Evolutionary conservation across 345 rosid genomes (phyloP).

Genomic region (Aethionema arabicum): DNA sequence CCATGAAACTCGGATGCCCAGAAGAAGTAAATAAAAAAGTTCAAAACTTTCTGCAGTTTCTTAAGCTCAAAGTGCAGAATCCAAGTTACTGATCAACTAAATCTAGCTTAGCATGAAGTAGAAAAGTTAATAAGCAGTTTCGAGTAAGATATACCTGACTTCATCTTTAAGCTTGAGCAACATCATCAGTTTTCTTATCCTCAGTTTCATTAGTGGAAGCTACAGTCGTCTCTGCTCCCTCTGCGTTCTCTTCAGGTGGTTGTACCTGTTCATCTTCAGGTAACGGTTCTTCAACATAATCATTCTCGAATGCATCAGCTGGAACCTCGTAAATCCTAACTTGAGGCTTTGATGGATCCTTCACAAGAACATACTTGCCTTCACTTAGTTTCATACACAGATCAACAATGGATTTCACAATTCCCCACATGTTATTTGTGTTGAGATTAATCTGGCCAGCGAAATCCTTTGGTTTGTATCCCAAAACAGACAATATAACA

Average conservation of each 20-base stretch:
- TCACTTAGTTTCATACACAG: slow-evolving; percentile 90
- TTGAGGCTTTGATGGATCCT: slow-evolving; percentile 93
- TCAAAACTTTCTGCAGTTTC: neutral
- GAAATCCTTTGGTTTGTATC: slow-evolving; percentile 88
- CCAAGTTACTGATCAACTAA: too few relatives aligned
- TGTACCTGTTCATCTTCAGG: slow-evolving; percentile 88
- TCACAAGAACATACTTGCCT: slow-evolving; percentile 90
- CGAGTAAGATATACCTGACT: slow-evolving; percentile 2
- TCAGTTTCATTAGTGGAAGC: slow-evolving; percentile 47
- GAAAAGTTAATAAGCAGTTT: neutral
- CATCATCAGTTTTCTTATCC: slow-evolving; percentile 47
- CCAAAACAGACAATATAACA: slow-evolving; percentile 82
- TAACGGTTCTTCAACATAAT: slow-evolving; percentile 90
- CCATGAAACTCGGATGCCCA: too few relatives aligned
- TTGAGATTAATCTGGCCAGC: slow-evolving; percentile 89
- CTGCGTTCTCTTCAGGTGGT: slow-evolving; percentile 65
- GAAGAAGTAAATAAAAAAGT: neutral
- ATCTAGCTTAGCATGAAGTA: neutral
- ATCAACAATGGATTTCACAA: slow-evolving; percentile 89
- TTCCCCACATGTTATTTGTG: slow-evolving; percentile 94
- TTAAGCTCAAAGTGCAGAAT: too few relatives aligned
- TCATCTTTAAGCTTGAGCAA: slow-evolving; percentile 50
- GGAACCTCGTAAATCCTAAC: slow-evolving; percentile 97
- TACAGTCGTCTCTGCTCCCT: slow-evolving; percentile 49
- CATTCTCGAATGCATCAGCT: slow-evolving; percentile 95